Percentiles rank a stretch among this genome's conserved stretches.
These are phyloP conservation scores for Podila verticillata DNA, from an alignment of 192 early-diverging fungal species.

Conservation along the genomic window DNA sequence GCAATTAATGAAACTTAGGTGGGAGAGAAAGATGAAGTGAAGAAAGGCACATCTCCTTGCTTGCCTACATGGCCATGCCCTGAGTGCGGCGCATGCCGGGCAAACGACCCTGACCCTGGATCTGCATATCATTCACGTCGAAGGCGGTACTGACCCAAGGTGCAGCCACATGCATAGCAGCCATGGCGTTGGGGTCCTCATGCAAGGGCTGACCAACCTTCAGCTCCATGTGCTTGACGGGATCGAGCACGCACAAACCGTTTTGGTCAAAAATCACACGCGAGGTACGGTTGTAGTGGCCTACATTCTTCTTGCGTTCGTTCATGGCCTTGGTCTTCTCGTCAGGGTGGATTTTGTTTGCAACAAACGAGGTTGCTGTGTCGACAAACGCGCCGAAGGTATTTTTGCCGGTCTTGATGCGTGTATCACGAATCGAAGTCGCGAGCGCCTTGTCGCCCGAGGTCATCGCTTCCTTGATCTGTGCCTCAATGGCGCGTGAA, in stretches of 20 bases:
- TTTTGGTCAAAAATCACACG: constrained; percentile 41
- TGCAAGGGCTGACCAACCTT: constrained; percentile 40
- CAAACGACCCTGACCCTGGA: not conserved
- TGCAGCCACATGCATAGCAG: constrained; percentile 24
- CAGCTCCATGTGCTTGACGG: constrained; percentile 46
- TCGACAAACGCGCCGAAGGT: constrained; percentile 37
- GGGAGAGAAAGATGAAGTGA: not conserved
- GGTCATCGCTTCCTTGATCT: constrained; percentile 31
- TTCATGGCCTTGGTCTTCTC: constrained; percentile 28
- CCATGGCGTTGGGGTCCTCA: constrained; percentile 44
- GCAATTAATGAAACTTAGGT: not conserved
- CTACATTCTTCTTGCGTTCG: constrained; percentile 26
- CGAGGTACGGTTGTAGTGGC: constrained; percentile 33
- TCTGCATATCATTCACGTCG: constrained; percentile 11
- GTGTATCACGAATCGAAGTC: constrained; percentile 32
- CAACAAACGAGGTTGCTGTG: constrained; percentile 23
- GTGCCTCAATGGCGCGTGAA: constrained; percentile 44
- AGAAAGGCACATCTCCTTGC: not conserved
- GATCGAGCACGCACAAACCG: constrained; percentile 41
- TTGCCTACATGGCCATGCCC: constrained; percentile 37
- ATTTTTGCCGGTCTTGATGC: constrained; percentile 47
- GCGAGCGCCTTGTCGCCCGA: constrained; percentile 42
- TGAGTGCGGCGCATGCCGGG: constrained; percentile 32
- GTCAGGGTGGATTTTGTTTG: constrained; percentile 18
- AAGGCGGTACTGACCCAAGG: constrained; percentile 48